These are phyloP conservation scores for Backusella mclennaniae DNA, from an alignment of 192 early-diverging fungal species.

Conservation along the genomic window DNA sequence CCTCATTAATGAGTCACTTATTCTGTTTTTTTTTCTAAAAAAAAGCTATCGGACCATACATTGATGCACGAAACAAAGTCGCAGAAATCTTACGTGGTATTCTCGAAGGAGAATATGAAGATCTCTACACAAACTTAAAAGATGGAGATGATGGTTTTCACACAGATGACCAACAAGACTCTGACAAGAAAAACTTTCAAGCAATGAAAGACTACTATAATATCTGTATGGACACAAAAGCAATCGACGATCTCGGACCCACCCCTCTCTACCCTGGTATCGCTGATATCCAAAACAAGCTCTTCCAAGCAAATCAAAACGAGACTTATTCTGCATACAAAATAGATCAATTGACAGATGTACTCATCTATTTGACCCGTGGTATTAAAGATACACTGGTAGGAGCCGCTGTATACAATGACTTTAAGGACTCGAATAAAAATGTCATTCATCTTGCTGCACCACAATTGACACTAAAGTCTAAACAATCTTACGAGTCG, in stretches of 20 bases:
- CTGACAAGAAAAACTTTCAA: slow-evolving; percentile 50
- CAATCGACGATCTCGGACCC: slow-evolving; percentile 34
- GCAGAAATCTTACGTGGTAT: slow-evolving; percentile 45
- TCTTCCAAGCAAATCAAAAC: background rate
- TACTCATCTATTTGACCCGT: background rate
- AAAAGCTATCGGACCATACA: slow-evolving; percentile 19
- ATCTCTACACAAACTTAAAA: slow-evolving; percentile 5
- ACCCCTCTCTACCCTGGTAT: slow-evolving; percentile 40
- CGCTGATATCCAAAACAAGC: slow-evolving; percentile 27
- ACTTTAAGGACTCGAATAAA: slow-evolving; percentile 56
- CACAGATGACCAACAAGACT: slow-evolving; percentile 31
- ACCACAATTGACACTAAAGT: slow-evolving; percentile 52
- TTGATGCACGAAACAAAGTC: slow-evolving; percentile 14
- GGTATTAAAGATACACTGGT: slow-evolving; percentile 38
- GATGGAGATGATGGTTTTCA: slow-evolving; percentile 16
- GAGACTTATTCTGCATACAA: background rate
- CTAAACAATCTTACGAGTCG: slow-evolving; percentile 63
- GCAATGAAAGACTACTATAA: slow-evolving; percentile 54
- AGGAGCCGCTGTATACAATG: slow-evolving; percentile 44
- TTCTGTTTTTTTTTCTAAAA: background rate
- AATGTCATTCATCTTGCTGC: slow-evolving; percentile 52
- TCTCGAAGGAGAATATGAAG: slow-evolving; percentile 46
- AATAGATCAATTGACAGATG: background rate
- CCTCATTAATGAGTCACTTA: too few species aligned
- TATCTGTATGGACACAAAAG: slow-evolving; percentile 52